These are phyloP conservation scores for Acaromyces ingoldii DNA, from an alignment of 1,284 basidiomycete species.

Conservation along the genomic window DNA sequence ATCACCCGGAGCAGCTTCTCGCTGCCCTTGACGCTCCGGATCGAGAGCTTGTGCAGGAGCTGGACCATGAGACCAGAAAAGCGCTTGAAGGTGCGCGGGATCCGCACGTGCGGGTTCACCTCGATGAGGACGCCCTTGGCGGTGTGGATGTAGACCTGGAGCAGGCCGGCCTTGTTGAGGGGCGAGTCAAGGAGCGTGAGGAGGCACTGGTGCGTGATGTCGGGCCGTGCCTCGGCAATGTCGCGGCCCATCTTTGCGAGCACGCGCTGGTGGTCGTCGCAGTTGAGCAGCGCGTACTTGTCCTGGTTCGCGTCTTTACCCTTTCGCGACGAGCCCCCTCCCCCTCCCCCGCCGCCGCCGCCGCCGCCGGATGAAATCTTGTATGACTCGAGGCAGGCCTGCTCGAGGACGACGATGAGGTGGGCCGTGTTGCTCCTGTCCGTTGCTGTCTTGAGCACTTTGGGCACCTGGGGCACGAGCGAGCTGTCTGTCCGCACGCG, in stretches of 20 bases:
- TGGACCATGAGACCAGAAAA: slow-evolving; percentile 98
- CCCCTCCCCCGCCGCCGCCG: slow-evolving; percentile 50
- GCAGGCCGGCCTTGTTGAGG: slow-evolving; percentile 89
- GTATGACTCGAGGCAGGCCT: slow-evolving; percentile 93
- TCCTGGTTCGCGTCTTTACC: slow-evolving; percentile 54
- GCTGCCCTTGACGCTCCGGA: slow-evolving; percentile 89
- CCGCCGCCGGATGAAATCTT: slow-evolving; percentile 62
- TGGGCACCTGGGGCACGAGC: slow-evolving; percentile 45
- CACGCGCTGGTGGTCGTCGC: slow-evolving; percentile 98
- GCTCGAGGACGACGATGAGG: slow-evolving; percentile 83
- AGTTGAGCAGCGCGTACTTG: slow-evolving; percentile 95
- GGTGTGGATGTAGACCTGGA: slow-evolving; percentile 98
- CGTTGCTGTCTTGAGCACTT: slow-evolving; percentile 41
- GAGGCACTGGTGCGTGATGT: slow-evolving; percentile 99
- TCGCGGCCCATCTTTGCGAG: slow-evolving; percentile 95
- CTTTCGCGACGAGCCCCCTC: slow-evolving; percentile 51
- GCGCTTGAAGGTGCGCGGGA: slow-evolving; percentile 96
- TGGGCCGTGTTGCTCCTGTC: slow-evolving; percentile 40
- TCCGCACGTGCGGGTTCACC: slow-evolving; percentile 94
- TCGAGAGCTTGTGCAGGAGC: slow-evolving; percentile 90
- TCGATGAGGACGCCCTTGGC: slow-evolving; percentile 95
- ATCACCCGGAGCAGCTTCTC: slow-evolving; percentile 96
- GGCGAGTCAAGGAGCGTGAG: slow-evolving; percentile 95
- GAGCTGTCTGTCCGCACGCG: slow-evolving; percentile 39
- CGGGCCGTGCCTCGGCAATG: slow-evolving; percentile 94